Evolutionary conservation across 2,329 filamentous ascomycete species (phyloP).

Genomic region (Fusarium sp.): DNA sequence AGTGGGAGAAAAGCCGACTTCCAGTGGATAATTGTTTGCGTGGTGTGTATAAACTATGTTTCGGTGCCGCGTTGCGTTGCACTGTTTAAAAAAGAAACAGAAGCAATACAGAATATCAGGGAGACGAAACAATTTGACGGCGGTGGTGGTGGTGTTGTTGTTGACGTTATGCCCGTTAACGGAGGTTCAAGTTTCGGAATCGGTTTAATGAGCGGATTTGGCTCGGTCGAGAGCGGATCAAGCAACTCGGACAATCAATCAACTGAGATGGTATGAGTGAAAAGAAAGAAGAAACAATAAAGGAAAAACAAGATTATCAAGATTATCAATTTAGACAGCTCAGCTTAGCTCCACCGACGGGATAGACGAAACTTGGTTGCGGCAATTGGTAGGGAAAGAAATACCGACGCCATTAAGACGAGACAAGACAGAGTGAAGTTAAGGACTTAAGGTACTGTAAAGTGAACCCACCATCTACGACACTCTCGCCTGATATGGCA

Average conservation of each 20-base stretch:
- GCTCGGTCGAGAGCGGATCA: constrained; percentile 37
- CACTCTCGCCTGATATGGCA: constrained; percentile 39
- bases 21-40: constrained; percentile 16
- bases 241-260: background rate
- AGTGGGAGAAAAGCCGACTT: constrained; percentile 29
- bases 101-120: constrained; percentile 1
- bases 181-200: constrained; percentile 40
- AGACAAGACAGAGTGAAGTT: background rate
- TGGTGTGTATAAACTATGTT: background rate
- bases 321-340: constrained; percentile 29
- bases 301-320: constrained; percentile 29
- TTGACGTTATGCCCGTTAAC: constrained; percentile 43
- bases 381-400: constrained; percentile 39
- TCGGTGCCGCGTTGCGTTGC: background rate
- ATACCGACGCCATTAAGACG: constrained; percentile 21
- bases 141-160: constrained; percentile 23
- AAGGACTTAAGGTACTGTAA: constrained; percentile 10
- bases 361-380: constrained; percentile 24
- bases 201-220: constrained; percentile 37
- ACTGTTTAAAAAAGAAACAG: background rate
- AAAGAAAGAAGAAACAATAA: constrained; percentile 2
- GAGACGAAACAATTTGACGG: background rate
- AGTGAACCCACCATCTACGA: constrained; percentile 38
- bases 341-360: constrained; percentile 29
- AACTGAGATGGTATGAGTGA: background rate